Evolutionary conservation across 805 yeast genomes (phyloP), one percentile per base, ranked within the genome.

Genomic region (Lachancea quebecensis): DNA sequence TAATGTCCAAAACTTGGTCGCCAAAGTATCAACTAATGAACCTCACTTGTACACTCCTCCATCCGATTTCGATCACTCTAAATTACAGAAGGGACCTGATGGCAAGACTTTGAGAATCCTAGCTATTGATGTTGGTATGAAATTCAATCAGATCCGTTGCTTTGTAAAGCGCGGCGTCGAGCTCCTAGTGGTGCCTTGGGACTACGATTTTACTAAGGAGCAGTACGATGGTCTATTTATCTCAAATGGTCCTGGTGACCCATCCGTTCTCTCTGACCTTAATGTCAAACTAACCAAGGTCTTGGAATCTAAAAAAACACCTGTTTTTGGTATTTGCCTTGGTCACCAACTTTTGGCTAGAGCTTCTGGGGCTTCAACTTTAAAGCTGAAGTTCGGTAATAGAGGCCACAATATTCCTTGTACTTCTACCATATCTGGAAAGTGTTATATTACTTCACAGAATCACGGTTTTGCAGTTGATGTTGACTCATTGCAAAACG

Each of bases 231-330:
- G 99, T 73, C 75, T 93, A 58, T 93, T 93, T 69, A 73, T 91
- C 54, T 90, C 97, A 45, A 93, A 93, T 69, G 99, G 99, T 73
- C 99, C 99, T 27, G 99, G 99, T 78, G 98, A 93, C 71, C 99
- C 99, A 47, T 78, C 93, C 37, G 87, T 85, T 47, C 75, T 93
- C 79, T 66, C 79, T 38, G 77, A 73, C 16, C 77, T 88, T 49
- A 84, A 84, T 31, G 73, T 69, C 35, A 80, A 76, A 55, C 70
- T 93, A 59, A 55, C 73, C 34, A 66, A 65, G 36, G 85, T 78
- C 31, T 64, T 91, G 47, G 72, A 73, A 37, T 74, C 77, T 32
- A 84, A 79, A 42, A 81, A 79, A 66, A 82, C 93, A 37, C 99
- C 99, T 44, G 76, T 93, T 46, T 93, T 93, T 60, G 99, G 99